Evolutionary conservation across 2,329 filamentous ascomycete genomes (phyloP).

Genomic region (Chaetomiaceae sp.): DNA sequence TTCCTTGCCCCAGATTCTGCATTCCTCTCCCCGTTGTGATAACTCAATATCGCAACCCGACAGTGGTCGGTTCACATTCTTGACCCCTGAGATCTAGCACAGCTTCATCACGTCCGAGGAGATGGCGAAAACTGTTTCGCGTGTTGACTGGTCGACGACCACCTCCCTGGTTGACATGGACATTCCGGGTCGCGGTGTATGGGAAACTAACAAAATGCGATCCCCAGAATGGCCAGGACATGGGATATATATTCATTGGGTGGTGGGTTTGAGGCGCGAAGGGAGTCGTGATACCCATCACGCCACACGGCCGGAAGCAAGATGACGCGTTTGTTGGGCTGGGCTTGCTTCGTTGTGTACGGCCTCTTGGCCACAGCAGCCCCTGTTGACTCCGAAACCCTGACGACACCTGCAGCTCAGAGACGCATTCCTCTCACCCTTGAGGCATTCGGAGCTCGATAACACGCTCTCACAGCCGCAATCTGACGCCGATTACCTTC

Average conservation of each 20-base stretch:
- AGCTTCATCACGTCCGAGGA: background rate
- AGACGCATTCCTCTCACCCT: background rate
- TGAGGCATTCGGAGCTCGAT: background rate
- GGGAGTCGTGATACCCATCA: background rate
- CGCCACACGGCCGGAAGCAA: conserved; percentile 7
- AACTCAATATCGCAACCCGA: background rate
- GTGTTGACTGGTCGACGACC: background rate
- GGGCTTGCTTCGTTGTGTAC: conserved; percentile 7
- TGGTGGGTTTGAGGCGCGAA: background rate
- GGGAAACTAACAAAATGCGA: background rate
- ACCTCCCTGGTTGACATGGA: too few species aligned
- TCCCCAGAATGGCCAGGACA: background rate
- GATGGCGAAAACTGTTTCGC: too few species aligned
- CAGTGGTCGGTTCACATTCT: background rate
- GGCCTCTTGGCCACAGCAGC: conserved; percentile 9
- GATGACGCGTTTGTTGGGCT: conserved; percentile 16
- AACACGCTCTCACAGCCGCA: background rate
- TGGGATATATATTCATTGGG: conserved; percentile 13
- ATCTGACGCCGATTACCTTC: background rate
- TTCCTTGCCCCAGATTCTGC: background rate
- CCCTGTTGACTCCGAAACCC: background rate
- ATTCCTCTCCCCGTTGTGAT: background rate
- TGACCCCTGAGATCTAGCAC: background rate
- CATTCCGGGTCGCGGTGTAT: background rate
- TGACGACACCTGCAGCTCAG: background rate